These are phyloP conservation scores for Xylariaceae sp. DNA, from an alignment of 2,329 filamentous ascomycete species.

Conservation along the genomic window DNA sequence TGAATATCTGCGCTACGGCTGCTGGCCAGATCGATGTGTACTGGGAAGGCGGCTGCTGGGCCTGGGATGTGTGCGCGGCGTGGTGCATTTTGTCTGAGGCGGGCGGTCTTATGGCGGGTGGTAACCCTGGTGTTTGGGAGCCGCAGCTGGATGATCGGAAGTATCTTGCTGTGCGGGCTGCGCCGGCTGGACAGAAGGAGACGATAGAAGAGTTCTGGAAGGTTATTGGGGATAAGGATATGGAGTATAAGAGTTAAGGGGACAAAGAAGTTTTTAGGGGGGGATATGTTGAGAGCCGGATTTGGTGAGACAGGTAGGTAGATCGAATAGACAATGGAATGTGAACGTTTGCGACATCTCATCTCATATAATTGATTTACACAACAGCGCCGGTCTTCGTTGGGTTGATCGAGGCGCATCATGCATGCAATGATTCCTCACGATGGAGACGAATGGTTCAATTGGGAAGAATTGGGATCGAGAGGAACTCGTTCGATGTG, in stretches of 20 bases:
- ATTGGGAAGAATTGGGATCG: slow-evolving; percentile 28
- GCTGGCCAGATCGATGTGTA: slow-evolving; percentile 67
- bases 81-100: slow-evolving; percentile 73
- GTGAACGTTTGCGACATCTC: slow-evolving; percentile 18
- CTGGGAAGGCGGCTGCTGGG: slow-evolving; percentile 81
- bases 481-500: slow-evolving; percentile 28
- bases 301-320: slow-evolving; percentile 15
- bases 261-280: not conserved
- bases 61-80: slow-evolving; percentile 79
- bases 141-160: slow-evolving; percentile 52
- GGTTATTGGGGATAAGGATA: slow-evolving; percentile 49
- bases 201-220: slow-evolving; percentile 61
- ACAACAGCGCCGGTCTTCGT: not conserved
- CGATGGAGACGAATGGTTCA: slow-evolving; percentile 25
- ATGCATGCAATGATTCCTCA: slow-evolving; percentile 7
- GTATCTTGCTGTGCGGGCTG: slow-evolving; percentile 59
- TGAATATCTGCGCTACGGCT: slow-evolving; percentile 70
- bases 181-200: slow-evolving; percentile 54
- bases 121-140: slow-evolving; percentile 70
- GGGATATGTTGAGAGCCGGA: slow-evolving; percentile 12
- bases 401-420: not conserved
- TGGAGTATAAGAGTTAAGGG: slow-evolving; percentile 41
- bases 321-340: slow-evolving; percentile 23
- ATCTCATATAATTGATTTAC: not conserved
- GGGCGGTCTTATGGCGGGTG: slow-evolving; percentile 65